Base-by-base conservation (phyloP, 2,329 filamentous ascomycete species). In the Neurospora crassa region DNA sequence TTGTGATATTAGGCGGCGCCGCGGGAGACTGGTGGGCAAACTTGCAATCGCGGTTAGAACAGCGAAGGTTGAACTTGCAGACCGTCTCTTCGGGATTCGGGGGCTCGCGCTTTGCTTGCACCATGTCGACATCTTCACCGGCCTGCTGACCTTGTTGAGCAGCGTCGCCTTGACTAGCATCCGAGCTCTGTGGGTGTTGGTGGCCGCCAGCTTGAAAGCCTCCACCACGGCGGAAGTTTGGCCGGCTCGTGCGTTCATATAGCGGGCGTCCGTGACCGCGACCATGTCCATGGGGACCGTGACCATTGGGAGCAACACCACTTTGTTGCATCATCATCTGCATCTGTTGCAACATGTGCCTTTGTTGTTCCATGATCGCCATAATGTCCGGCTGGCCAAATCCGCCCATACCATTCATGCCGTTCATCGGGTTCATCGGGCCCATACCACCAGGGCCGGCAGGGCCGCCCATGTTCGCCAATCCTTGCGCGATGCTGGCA, bases 11-110 rank as follows among this genome's bases (percentile, higher is more conserved):
- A 2, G 91, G 90, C 3, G 93, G 91, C 41, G 95, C 94, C 2
- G 92, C 94, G 1, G 96, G 94, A 18, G 94, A 97, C 82, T 97
- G 95, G 78, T 99, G 96, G 20, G 93, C 96, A 80, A 93, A 99
- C 75, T 91, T 91, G 83, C 96, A 99, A 73, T 96, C 92, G 76
- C 89, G 89, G 81, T 96, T 96, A 47, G 91, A 92, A 84, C 96
- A 99, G 74, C 88, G 86, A 70, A 96, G 84, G 82, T 98, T 97
- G 84, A 90, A 99, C 78, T 92, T 93, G 88, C 96, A 99, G 73
- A 95, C 84, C 16, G 85, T 91, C 68, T 92, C 88, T 6, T 89
- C 86, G n/a, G 84, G 83, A 77, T 85, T 88, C 45, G 78, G 86
- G 76, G 80, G 83, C 82, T 84, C 89, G 78, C 81, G 87, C 81